Evolutionary conservation across 75 land plant genomes (phyloP).

Genomic region (Larix kaempferi): DNA sequence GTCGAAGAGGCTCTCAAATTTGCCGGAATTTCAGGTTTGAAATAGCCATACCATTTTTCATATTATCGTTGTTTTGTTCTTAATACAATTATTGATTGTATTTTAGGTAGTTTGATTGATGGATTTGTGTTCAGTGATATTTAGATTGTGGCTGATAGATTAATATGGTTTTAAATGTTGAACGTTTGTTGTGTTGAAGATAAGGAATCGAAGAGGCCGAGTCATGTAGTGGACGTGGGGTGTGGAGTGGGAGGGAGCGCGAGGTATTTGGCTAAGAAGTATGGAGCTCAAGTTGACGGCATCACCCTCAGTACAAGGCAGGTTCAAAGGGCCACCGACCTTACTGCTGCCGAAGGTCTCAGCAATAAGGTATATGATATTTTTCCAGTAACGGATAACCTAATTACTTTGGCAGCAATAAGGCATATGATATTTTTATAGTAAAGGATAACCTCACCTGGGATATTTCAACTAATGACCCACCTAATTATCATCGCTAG

Average conservation of each 20-base stretch:
- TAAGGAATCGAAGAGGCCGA: constrained; percentile 41
- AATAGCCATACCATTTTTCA: no score
- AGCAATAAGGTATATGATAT: constrained; percentile 37
- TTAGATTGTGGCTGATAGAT: no score
- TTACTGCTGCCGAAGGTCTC: constrained; percentile 60
- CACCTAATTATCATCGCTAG: no score
- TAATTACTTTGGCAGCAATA: no score
- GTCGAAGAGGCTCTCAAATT: constrained; percentile 78
- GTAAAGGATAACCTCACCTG: no score
- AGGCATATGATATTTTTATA: no score
- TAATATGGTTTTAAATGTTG: no score
- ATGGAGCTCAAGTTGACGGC: constrained; percentile 66
- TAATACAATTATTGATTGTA: no score
- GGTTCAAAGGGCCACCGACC: constrained; percentile 64
- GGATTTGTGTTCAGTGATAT: no score
- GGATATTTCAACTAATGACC: no score
- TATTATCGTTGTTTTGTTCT: no score
- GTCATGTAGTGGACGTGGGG: constrained; percentile 82
- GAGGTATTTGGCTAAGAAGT: constrained; percentile 81
- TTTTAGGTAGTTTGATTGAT: background rate
- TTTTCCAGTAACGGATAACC: no score
- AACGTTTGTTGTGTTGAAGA: constrained; percentile 32
- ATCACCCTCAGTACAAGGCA: constrained; percentile 91
- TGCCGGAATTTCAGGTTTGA: constrained; percentile 69
- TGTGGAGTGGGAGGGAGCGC: constrained; percentile 99